phyloP scores from a whole-genome alignment of 768 basidiomycete genomes.

The Candolleomyces eurysporus region DNA sequence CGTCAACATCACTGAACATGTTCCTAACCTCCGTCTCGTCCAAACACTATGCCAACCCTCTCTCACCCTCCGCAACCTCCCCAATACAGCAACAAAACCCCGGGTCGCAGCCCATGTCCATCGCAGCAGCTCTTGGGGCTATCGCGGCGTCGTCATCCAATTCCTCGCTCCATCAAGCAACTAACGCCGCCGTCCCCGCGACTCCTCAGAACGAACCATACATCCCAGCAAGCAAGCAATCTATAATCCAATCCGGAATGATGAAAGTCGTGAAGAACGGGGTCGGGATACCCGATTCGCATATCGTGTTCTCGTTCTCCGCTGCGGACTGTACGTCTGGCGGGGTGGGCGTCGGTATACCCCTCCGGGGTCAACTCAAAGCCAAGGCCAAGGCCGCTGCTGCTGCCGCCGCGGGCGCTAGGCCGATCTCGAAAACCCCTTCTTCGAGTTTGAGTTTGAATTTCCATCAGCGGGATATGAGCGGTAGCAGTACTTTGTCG shows the following conservation, averaged over 20 bases:
- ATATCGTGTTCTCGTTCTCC: conserved; percentile 24
- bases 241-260: conserved; percentile 3
- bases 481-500: too few relatives aligned
- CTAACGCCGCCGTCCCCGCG: not conserved
- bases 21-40: not conserved
- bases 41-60: not conserved
- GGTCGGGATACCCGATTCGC: not conserved
- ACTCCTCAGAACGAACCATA: not conserved
- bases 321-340: conserved; percentile 26
- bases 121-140: not conserved
- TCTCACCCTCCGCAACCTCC: not conserved
- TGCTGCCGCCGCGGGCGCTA: not conserved
- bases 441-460: too few relatives aligned
- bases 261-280: conserved; percentile 11
- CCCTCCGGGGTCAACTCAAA: conserved; percentile 14
- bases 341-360: not conserved
- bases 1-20: conserved; percentile 80
- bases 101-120: not conserved
- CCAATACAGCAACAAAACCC: not conserved
- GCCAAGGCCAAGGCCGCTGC: not conserved
- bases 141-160: not conserved
- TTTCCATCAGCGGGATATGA: too few relatives aligned
- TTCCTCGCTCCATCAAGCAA: too few relatives aligned
- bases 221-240: conserved; percentile 6
- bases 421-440: too few relatives aligned